These are phyloP conservation scores for Bipolaris victoriae DNA, from an alignment of 2,329 filamentous ascomycete species.

Conservation along the genomic window DNA sequence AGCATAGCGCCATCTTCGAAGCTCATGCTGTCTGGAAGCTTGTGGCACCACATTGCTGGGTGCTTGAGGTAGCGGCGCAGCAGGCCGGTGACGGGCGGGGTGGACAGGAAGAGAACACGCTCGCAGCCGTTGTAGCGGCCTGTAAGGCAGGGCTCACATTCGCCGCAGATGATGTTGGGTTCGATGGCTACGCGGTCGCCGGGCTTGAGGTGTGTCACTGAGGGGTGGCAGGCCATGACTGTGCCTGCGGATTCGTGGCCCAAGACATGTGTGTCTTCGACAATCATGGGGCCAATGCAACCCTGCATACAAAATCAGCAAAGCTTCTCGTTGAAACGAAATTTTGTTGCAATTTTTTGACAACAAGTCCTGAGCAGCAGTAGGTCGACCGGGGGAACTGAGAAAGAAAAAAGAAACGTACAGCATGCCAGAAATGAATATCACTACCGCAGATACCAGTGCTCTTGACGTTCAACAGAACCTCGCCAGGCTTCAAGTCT, in stretches of 20 bases:
- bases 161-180: conserved; percentile 89
- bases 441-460: conserved; percentile 97
- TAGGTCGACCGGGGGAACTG: background rate
- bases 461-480: conserved; percentile 87
- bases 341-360: background rate
- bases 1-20: conserved; percentile 90
- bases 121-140: conserved; percentile 97
- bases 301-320: conserved; percentile 48
- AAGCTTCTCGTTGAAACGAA: background rate
- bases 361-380: background rate
- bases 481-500: conserved; percentile 78
- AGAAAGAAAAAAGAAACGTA: conserved; percentile 26
- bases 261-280: conserved; percentile 85
- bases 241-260: conserved; percentile 91
- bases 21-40: conserved; percentile 83
- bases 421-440: conserved; percentile 96
- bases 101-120: conserved; percentile 83
- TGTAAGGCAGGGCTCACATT: conserved; percentile 88
- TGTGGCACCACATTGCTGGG: conserved; percentile 93
- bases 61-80: conserved; percentile 94
- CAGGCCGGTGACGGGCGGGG: conserved; percentile 85
- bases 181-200: conserved; percentile 94
- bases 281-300: conserved; percentile 95
- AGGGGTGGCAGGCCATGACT: conserved; percentile 79
- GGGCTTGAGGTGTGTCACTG: conserved; percentile 76